A percentile compares a stretch with the other conserved stretches of the same genome.
Conservation (phyloP, 169 alveolate species). For the Fabrea salina region DNA sequence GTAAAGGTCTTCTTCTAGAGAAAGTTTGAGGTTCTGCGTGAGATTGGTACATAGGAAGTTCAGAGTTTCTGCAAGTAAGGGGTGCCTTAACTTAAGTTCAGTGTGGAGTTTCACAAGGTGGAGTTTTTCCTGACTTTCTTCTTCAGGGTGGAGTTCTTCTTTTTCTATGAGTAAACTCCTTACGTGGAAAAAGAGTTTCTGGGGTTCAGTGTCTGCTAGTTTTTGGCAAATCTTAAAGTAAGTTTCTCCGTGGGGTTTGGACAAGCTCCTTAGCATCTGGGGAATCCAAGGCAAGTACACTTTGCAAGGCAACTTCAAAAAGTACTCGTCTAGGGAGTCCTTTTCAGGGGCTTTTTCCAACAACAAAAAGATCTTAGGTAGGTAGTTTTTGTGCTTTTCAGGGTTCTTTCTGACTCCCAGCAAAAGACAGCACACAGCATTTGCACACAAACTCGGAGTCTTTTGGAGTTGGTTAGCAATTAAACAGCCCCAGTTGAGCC, state of each 20-base stretch:
- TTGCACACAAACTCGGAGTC: not conserved
- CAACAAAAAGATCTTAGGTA: not conserved
- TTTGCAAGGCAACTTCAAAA: not conserved
- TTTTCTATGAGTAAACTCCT: not conserved
- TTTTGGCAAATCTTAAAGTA: not conserved
- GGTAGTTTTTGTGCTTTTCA: not conserved
- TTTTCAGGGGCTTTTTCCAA: not conserved
- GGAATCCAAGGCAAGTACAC: not conserved
- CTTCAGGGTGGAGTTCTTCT: not conserved
- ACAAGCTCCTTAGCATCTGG: not conserved
- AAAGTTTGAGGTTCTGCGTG: not conserved
- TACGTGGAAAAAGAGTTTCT: not conserved
- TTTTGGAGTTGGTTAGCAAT: not conserved
- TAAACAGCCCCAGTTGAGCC: not conserved
- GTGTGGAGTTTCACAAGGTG: not conserved
- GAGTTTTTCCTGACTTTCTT: not conserved
- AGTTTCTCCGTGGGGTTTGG: not conserved
- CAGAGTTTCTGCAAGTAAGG: not conserved
- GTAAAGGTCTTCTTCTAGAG: slow-evolving; percentile 26
- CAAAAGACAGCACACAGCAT: not conserved
- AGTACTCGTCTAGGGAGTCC: not conserved
- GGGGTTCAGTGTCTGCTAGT: not conserved
- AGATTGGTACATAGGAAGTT: slow-evolving; percentile 10
- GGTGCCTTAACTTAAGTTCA: slow-evolving; percentile 8
- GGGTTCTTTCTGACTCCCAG: not conserved